These are phyloP conservation scores for Aspergillus cejpii DNA, from an alignment of 2,329 filamentous ascomycete species.

Conservation along the genomic window DNA sequence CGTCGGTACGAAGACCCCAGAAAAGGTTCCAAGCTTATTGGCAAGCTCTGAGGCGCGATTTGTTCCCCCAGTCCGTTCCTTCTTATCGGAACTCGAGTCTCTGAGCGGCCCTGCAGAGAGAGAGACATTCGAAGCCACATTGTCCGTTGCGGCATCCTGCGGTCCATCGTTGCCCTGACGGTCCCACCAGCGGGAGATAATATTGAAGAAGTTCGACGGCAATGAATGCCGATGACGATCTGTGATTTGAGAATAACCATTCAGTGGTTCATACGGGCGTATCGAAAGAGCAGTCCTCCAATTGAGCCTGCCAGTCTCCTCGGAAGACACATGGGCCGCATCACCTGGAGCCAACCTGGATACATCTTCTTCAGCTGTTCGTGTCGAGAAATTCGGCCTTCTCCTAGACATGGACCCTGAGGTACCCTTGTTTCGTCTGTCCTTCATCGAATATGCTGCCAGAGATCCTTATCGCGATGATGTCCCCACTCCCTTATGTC, in stretches of 20 bases:
- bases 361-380: constrained; percentile 35
- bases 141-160: constrained; percentile 8
- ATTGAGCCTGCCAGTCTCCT: constrained; percentile 19
- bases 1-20: constrained; percentile 80
- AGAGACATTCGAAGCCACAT: constrained; percentile 8
- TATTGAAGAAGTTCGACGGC: constrained; percentile 18
- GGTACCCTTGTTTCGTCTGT: constrained; percentile 14
- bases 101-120: constrained; percentile 18
- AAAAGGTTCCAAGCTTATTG: constrained; percentile 67
- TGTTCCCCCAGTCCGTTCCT: constrained; percentile 26
- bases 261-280: constrained; percentile 23
- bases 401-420: constrained; percentile 28
- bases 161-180: constrained; percentile 9
- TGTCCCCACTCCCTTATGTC: constrained; percentile 1
- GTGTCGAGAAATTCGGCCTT: constrained; percentile 37
- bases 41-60: constrained; percentile 25
- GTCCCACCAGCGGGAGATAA: constrained; percentile 24
- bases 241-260: constrained; percentile 13
- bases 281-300: constrained; percentile 17
- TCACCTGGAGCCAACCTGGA: constrained; percentile 32
- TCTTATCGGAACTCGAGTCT: constrained; percentile 28
- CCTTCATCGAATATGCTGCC: constrained; percentile 19
- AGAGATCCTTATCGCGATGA: constrained; percentile 3
- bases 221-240: constrained; percentile 17
- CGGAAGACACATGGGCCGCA: constrained; percentile 15